A percentile compares a stretch with the other conserved stretches of the same genome.
Evolutionary conservation across 345 rosid species (phyloP).

Genomic region (Sisymbrium irio): DNA sequence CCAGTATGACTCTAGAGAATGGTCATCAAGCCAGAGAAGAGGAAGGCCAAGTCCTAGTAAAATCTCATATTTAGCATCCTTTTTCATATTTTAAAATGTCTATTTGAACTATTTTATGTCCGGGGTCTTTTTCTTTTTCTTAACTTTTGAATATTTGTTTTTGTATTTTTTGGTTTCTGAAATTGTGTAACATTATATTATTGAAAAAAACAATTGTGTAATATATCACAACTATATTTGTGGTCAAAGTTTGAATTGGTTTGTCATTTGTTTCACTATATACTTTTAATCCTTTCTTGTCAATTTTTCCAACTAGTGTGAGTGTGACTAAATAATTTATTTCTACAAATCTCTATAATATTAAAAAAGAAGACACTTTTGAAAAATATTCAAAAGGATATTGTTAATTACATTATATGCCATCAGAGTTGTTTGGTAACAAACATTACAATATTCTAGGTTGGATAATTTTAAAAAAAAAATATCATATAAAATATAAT

Average conservation of each 20-base stretch:
- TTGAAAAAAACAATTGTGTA: too few species aligned
- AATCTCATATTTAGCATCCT: neutral
- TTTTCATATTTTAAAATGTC: neutral
- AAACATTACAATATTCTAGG: too few species aligned
- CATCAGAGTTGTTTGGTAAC: too few species aligned
- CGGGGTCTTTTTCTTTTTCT: neutral
- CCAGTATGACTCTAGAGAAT: conserved; percentile 24
- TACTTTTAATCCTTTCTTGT: neutral
- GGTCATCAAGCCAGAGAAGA: conserved; percentile 37
- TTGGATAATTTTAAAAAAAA: too few species aligned
- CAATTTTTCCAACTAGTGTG: conserved; percentile 12
- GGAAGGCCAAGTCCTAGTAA: conserved; percentile 30
- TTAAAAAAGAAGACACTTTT: too few species aligned
- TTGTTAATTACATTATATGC: too few species aligned
- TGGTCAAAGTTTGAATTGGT: neutral
- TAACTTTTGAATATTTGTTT: neutral
- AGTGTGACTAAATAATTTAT: conserved; percentile 22
- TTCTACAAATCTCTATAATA: too few species aligned
- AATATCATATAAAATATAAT: too few species aligned
- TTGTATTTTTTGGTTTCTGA: neutral
- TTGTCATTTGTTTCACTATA: neutral
- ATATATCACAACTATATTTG: neutral
- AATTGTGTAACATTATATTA: conserved; percentile 1
- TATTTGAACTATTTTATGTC: neutral
- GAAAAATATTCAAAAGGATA: too few species aligned